Evolutionary conservation across 2,329 filamentous ascomycete species (phyloP).

Genomic region (Aspergillus sp.): DNA sequence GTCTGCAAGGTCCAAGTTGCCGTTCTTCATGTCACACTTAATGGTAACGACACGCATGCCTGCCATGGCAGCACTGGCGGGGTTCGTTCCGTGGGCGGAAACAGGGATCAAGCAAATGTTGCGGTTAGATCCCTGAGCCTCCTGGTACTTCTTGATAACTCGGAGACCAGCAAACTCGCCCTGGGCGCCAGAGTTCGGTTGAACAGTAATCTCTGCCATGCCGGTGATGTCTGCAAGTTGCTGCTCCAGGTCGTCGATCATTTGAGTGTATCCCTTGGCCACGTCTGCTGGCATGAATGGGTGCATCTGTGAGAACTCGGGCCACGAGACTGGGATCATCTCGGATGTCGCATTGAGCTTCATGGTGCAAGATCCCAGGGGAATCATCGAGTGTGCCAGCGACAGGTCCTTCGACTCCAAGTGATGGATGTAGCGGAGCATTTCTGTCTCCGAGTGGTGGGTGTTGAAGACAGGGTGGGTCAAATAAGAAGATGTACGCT

Average conservation of each 20-base stretch:
- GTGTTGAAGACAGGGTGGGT: slow-evolving; percentile 93
- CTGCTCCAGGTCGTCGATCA: slow-evolving; percentile 68
- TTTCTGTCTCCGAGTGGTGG: slow-evolving; percentile 90
- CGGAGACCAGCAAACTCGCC: slow-evolving; percentile 90
- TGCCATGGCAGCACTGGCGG: slow-evolving; percentile 90
- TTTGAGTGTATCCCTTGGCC: slow-evolving; percentile 61
- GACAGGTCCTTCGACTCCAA: slow-evolving; percentile 92
- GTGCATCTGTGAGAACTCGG: slow-evolving; percentile 73
- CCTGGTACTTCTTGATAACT: slow-evolving; percentile 79
- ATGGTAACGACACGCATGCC: slow-evolving; percentile 91
- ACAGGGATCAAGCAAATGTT: slow-evolving; percentile 94
- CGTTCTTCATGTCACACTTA: slow-evolving; percentile 82
- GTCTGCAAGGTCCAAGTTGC: slow-evolving; percentile 84
- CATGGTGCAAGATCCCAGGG: slow-evolving; percentile 95
- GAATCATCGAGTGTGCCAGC: slow-evolving; percentile 95
- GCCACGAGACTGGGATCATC: slow-evolving; percentile 80
- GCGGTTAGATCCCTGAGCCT: slow-evolving; percentile 62
- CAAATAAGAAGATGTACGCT: slow-evolving; percentile 69
- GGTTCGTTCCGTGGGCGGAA: slow-evolving; percentile 93
- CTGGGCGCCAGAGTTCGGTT: slow-evolving; percentile 94
- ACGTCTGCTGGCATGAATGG: slow-evolving; percentile 66
- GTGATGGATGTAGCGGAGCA: slow-evolving; percentile 89
- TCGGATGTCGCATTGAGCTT: slow-evolving; percentile 92
- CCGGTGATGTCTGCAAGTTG: slow-evolving; percentile 81
- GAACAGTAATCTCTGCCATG: slow-evolving; percentile 82